A percentile compares a stretch with the other conserved stretches of the same genome.
Conservation (phyloP, 805 yeast genomes). For the Cyberlindnera veronae region DNA sequence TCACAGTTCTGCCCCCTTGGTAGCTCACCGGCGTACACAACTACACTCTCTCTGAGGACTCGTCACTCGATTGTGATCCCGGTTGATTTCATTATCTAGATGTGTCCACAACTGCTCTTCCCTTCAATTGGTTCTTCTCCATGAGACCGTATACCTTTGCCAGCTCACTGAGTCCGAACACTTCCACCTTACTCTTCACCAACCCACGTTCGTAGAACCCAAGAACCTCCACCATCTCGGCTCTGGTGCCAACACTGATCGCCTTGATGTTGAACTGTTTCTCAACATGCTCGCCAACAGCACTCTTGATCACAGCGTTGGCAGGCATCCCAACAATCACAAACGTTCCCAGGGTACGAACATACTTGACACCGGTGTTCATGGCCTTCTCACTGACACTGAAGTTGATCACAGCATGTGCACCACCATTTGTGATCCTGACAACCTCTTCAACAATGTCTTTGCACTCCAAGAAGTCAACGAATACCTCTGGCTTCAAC, state of each 20-base stretch:
- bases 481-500: constrained; percentile 59
- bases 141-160: constrained; percentile 48
- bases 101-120: constrained; percentile 83
- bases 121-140: constrained; percentile 54
- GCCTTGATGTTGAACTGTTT: constrained; percentile 42
- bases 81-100: too few species aligned
- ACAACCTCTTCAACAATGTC: constrained; percentile 44
- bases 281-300: constrained; percentile 44
- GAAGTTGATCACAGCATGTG: constrained; percentile 67
- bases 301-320: constrained; percentile 41
- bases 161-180: constrained; percentile 51
- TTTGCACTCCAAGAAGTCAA: constrained; percentile 49
- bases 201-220: constrained; percentile 65
- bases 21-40: too few species aligned
- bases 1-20: too few species aligned
- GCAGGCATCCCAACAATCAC: constrained; percentile 60
- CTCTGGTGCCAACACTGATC: constrained; percentile 25
- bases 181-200: constrained; percentile 54
- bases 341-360: constrained; percentile 56
- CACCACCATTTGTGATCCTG: constrained; percentile 55
- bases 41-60: too few species aligned
- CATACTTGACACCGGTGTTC: constrained; percentile 46
- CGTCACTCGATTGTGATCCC: too few species aligned
- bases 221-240: constrained; percentile 53
- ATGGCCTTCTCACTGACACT: constrained; percentile 53